Conservation (phyloP, 805 yeast genomes). For the Schwanniomyces yamadae region DNA sequence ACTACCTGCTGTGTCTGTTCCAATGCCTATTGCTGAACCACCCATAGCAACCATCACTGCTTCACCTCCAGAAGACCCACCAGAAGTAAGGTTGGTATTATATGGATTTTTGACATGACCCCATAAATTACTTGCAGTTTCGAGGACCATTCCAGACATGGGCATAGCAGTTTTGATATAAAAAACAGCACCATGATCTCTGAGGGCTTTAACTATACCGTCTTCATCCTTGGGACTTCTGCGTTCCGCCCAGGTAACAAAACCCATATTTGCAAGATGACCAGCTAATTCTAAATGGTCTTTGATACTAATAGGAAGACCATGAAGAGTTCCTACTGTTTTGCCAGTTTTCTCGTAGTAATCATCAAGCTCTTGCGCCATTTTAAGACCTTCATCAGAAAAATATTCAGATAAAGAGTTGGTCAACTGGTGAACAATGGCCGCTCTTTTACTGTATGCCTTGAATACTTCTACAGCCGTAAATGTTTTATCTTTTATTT, state of each 20-base stretch:
- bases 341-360: slow-evolving; percentile 16
- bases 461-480: slow-evolving; percentile 45
- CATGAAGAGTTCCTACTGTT: slow-evolving; percentile 28
- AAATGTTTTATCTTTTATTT: slow-evolving; percentile 33
- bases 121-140: slow-evolving; percentile 42
- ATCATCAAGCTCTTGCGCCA: slow-evolving; percentile 24
- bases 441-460: slow-evolving; percentile 60
- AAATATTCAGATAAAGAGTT: slow-evolving; percentile 40
- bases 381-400: slow-evolving; percentile 26
- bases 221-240: slow-evolving; percentile 32
- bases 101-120: slow-evolving; percentile 50
- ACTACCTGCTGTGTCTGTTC: slow-evolving; percentile 56
- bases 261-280: slow-evolving; percentile 49
- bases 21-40: slow-evolving; percentile 53
- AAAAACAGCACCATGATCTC: slow-evolving; percentile 51
- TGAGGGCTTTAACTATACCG: slow-evolving; percentile 38
- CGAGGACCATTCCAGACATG: slow-evolving; percentile 50
- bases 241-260: slow-evolving; percentile 41
- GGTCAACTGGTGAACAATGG: slow-evolving; percentile 54
- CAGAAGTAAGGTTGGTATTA: slow-evolving; percentile 43
- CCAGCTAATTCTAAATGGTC: slow-evolving; percentile 50
- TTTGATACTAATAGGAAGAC: slow-evolving; percentile 33
- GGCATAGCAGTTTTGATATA: slow-evolving; percentile 56
- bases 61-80: slow-evolving; percentile 58
- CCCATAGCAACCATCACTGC: slow-evolving; percentile 45